Evolutionary conservation across 2,329 filamentous ascomycete species (phyloP).

Genomic region (Didymella glomerata): DNA sequence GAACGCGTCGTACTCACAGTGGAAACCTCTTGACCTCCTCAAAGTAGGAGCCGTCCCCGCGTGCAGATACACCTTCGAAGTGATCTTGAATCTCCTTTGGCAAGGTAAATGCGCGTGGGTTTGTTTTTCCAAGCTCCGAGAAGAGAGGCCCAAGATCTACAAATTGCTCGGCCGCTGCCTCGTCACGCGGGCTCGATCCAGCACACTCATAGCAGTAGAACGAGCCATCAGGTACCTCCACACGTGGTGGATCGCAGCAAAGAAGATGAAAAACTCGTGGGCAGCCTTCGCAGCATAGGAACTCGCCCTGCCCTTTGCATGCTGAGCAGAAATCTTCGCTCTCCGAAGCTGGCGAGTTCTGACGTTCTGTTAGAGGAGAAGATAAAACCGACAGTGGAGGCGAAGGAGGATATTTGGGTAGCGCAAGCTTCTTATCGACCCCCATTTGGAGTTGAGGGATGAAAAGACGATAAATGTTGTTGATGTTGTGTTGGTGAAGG

Average conservation of each 20-base stretch:
- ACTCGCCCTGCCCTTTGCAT: slow-evolving; percentile 82
- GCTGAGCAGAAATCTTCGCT: slow-evolving; percentile 92
- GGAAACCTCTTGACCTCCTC: slow-evolving; percentile 65
- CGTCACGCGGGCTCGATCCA: slow-evolving; percentile 36
- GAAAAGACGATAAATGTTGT: slow-evolving; percentile 37
- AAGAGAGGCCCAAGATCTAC: slow-evolving; percentile 68
- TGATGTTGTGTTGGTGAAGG: slow-evolving; percentile 49
- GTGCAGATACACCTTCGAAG: slow-evolving; percentile 82
- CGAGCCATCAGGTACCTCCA: slow-evolving; percentile 42
- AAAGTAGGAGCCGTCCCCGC: slow-evolving; percentile 80
- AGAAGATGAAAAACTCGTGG: slow-evolving; percentile 87
- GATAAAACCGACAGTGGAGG: slow-evolving; percentile 47
- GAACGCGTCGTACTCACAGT: slow-evolving; percentile 63
- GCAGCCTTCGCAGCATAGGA: slow-evolving; percentile 95
- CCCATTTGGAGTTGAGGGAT: slow-evolving; percentile 45
- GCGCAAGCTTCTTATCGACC: slow-evolving; percentile 39
- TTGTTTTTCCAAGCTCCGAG: slow-evolving; percentile 70
- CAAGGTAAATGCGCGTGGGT: slow-evolving; percentile 74
- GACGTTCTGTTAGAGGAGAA: slow-evolving; percentile 53
- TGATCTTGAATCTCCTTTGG: slow-evolving; percentile 75
- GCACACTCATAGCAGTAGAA: slow-evolving; percentile 78
- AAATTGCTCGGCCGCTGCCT: slow-evolving; percentile 31
- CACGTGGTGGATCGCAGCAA: slow-evolving; percentile 80
- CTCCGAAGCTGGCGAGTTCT: slow-evolving; percentile 57
- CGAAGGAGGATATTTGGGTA: slow-evolving; percentile 47